These are phyloP conservation scores for Colletotrichum truncatum DNA, from an alignment of 2,329 filamentous ascomycete genomes.

Conservation along the genomic window DNA sequence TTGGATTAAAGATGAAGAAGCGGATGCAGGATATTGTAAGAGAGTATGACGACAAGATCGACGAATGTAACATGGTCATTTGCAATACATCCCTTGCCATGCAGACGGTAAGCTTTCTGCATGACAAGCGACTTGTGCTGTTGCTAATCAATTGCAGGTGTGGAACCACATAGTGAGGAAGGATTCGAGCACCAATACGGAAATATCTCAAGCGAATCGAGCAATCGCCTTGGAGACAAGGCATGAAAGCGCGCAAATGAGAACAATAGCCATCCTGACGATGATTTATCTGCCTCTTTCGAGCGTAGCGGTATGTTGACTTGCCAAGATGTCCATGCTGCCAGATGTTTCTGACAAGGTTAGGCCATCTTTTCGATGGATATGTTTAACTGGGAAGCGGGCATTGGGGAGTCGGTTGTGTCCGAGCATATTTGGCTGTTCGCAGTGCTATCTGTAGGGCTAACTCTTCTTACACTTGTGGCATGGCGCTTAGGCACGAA, in stretches of 20 bases:
- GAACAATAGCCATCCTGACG: conserved; percentile 38
- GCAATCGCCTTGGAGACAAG: conserved; percentile 35
- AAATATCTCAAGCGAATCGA: conserved; percentile 35
- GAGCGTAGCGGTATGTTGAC: conserved; percentile 36
- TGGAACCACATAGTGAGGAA: conserved; percentile 39
- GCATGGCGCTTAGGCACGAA: conserved; percentile 9
- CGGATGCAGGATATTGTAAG: conserved; percentile 34
- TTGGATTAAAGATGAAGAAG: not conserved
- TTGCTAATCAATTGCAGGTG: conserved; percentile 27
- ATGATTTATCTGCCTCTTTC: conserved; percentile 40
- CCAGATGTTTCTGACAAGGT: not conserved
- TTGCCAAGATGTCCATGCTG: not conserved
- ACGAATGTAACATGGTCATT: conserved; percentile 37
- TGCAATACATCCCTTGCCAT: conserved; percentile 37
- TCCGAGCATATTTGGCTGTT: conserved; percentile 39
- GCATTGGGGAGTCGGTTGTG: conserved; percentile 31
- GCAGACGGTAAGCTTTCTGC: conserved; percentile 34
- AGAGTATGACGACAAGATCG: conserved; percentile 40
- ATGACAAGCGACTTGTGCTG: no score
- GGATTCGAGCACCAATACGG: conserved; percentile 36
- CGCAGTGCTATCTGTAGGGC: conserved; percentile 29
- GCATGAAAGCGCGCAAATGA: conserved; percentile 39
- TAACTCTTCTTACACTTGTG: conserved; percentile 31
- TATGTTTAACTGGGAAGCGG: conserved; percentile 37
- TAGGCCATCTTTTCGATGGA: conserved; percentile 40